Base-by-base conservation (phyloP, 305 asterid genomes). In the Plantago rigida region DNA sequence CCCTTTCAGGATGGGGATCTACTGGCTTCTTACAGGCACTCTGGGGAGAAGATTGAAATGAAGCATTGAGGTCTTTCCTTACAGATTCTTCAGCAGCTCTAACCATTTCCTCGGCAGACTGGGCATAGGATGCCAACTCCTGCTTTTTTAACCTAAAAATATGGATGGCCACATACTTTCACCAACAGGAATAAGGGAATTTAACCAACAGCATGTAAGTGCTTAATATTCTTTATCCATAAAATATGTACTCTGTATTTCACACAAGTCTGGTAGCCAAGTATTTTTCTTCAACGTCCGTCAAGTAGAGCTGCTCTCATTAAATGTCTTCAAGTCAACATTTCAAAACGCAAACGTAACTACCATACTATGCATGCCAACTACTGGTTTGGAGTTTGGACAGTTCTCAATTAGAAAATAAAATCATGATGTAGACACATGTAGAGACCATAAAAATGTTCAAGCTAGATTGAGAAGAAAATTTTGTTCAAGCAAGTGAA, bases 1-100 rank as follows among this genome's bases (percentile, higher is more conserved):
- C 69, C 66, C 90, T 85, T 56, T 82, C 90, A 29, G n/a, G 54
- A 65, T 68, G 58, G 72, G 84, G 76, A 57, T 69, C 75, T 63
- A 60, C 52, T 14, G 76, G 65, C 72, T 73, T 68, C 67, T 75
- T 77, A 15, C 73, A 14, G 46, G 15, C 71, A 68, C 58, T 72
- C 42, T 59, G 66, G 13, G 73, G 73, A 64, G 86, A 73, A 63
- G 81, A 68, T 60, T 75, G 78, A 47, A 69, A 69, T 12, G 86
- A 70, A 58, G 84, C 62, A 63, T 59, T 59, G 58, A 84, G 77
- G 67, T 78, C 79, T 73, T 77, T 90, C 64, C 77, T 79, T 28
- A 76, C 83, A 66, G 91, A 80, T 78, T 91, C 98, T 76, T 91
- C 94, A 66, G 84, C 93, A 58, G 78, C 82, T 59, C 79, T 79